These are phyloP conservation scores for Coemansia reversa DNA, from an alignment of 192 early-diverging fungal genomes.

Conservation along the genomic window DNA sequence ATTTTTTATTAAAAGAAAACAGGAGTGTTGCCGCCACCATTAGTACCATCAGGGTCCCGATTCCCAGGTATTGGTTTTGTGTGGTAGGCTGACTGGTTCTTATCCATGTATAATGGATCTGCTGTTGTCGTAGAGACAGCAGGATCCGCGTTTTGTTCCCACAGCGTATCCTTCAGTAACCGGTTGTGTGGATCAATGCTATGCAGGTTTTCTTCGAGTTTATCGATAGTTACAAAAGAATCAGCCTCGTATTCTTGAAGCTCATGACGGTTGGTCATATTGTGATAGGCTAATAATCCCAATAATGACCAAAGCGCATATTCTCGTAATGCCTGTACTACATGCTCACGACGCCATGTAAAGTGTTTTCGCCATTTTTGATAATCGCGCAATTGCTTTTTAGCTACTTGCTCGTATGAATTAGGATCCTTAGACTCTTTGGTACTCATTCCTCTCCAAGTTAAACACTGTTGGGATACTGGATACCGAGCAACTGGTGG, in stretches of 20 bases:
- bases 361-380: constrained; percentile 45
- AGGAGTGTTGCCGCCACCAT: too few relatives aligned
- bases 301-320: constrained; percentile 41
- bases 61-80: too few relatives aligned
- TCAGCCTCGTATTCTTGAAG: constrained; percentile 34
- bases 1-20: too few relatives aligned
- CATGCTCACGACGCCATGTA: constrained; percentile 24
- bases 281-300: constrained; percentile 38
- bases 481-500: not conserved
- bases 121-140: not conserved
- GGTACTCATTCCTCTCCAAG: constrained; percentile 4
- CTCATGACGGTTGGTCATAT: constrained; percentile 32
- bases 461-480: not conserved
- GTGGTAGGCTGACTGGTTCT: not conserved
- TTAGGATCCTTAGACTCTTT: not conserved
- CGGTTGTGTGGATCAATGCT: constrained; percentile 24
- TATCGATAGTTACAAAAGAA: constrained; percentile 36
- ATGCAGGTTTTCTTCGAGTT: constrained; percentile 25
- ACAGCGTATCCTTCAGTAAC: constrained; percentile 16
- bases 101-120: not conserved
- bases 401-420: constrained; percentile 32
- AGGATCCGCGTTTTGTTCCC: constrained; percentile 1
- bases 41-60: too few relatives aligned
- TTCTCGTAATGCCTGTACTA: constrained; percentile 23
- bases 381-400: constrained; percentile 38